A percentile compares a stretch with the other conserved stretches of the same genome.
Conservation (phyloP, 495 filamentous ascomycete genomes). For the Aspergillus indologenus region DNA sequence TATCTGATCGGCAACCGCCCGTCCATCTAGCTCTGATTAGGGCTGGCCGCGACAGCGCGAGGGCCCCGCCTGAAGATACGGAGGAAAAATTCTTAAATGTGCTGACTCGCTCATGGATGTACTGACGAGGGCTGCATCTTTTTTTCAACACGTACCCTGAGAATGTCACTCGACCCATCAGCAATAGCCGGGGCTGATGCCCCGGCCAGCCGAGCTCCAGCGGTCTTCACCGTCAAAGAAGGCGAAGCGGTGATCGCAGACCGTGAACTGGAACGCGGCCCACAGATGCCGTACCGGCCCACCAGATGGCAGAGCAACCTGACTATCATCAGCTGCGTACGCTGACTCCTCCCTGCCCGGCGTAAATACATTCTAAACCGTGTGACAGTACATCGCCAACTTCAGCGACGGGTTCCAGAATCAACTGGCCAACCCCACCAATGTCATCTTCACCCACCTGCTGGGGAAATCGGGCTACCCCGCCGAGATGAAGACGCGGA, state of each 20-base stretch:
- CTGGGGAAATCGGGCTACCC: slow-evolving; percentile 27
- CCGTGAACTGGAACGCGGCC: slow-evolving; percentile 6
- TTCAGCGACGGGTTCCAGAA: slow-evolving; percentile 40
- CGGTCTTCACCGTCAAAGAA: slow-evolving; percentile 13
- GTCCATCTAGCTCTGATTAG: not conserved
- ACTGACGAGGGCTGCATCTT: too few species aligned
- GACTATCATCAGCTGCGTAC: slow-evolving; percentile 14
- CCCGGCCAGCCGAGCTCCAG: too few species aligned
- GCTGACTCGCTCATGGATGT: too few species aligned
- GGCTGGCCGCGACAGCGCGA: not conserved
- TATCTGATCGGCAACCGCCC: not conserved
- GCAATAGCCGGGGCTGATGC: not conserved
- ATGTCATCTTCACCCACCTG: slow-evolving; percentile 37
- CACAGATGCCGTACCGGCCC: slow-evolving; percentile 10
- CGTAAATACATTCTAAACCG: not conserved
- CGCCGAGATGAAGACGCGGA: slow-evolving; percentile 35
- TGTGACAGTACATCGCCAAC: slow-evolving; percentile 39
- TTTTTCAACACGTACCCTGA: too few species aligned
- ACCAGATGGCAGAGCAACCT: slow-evolving; percentile 15
- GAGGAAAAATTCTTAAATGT: too few species aligned
- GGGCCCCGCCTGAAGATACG: not conserved
- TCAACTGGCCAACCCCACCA: slow-evolving; percentile 33
- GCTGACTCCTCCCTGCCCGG: not conserved
- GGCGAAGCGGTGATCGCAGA: slow-evolving; percentile 23
- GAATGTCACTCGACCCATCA: too few species aligned